Conservation (phyloP, 2,329 filamentous ascomycete genomes). For the Paraconiothyrium sp. region DNA sequence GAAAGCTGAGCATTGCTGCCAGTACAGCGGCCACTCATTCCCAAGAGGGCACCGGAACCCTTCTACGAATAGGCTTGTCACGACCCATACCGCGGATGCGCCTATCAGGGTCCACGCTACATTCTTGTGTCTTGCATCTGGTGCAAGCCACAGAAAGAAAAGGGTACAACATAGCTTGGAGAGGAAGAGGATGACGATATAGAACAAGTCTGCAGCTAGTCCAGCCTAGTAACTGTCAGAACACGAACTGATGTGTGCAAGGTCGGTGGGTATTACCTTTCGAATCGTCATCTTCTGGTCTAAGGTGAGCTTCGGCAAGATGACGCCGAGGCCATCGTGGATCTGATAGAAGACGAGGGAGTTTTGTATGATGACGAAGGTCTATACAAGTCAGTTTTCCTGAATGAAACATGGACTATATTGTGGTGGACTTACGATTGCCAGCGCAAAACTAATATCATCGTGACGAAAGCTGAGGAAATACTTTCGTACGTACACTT, state of each 20-base stretch:
- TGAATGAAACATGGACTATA: neutral
- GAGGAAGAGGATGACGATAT: conserved; percentile 21
- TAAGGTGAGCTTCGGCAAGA: neutral
- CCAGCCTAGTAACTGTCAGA: conserved; percentile 14
- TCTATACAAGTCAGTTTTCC: neutral
- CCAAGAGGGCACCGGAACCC: conserved; percentile 16
- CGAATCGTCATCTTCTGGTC: conserved; percentile 11
- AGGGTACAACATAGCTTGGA: conserved; percentile 25
- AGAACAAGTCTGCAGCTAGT: conserved; percentile 19
- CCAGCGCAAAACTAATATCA: conserved; percentile 21
- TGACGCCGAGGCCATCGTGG: conserved; percentile 15
- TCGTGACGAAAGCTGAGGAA: conserved; percentile 14
- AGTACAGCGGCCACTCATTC: conserved; percentile 1
- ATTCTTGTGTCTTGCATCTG: conserved; percentile 15
- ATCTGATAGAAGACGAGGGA: conserved; percentile 18
- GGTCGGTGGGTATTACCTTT: conserved; percentile 3
- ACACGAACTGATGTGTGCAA: neutral
- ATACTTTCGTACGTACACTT: conserved; percentile 17
- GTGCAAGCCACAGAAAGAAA: conserved; percentile 25
- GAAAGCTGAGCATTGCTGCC: conserved; percentile 5
- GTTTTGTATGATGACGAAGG: conserved; percentile 18
- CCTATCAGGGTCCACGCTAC: conserved; percentile 14
- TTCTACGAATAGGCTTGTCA: conserved; percentile 20
- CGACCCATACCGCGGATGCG: conserved; percentile 19
- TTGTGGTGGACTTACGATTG: conserved; percentile 5